Percentiles rank a stretch among this genome's conserved stretches.
Evolutionary conservation across 768 basidiomycete genomes (phyloP).

Genomic region (Leucogyrophana mollusca): DNA sequence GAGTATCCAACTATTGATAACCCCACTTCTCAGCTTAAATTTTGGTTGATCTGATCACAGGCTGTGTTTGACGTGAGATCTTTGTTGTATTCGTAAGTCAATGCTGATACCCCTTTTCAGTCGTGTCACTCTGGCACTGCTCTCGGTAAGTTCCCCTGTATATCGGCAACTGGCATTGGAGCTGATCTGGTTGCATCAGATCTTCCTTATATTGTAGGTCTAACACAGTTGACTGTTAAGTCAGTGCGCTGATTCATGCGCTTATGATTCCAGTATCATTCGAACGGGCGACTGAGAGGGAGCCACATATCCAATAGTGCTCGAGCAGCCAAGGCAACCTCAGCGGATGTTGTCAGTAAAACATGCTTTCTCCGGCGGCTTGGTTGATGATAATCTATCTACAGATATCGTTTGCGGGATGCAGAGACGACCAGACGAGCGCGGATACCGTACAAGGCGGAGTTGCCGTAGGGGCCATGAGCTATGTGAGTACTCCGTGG

Average conservation of each 20-base stretch:
- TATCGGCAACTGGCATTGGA: neutral
- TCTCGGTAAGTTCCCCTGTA: constrained; percentile 29
- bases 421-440: constrained; percentile 70
- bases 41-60: neutral
- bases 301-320: constrained; percentile 34
- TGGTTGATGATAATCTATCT: neutral
- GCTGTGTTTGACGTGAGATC: constrained; percentile 7
- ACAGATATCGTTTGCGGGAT: constrained; percentile 72
- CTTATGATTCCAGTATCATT: constrained; percentile 45
- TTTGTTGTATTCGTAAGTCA: neutral
- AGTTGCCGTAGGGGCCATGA: constrained; percentile 76
- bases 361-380: neutral
- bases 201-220: constrained; percentile 23
- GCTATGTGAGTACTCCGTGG: constrained; percentile 54
- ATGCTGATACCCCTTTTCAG: neutral
- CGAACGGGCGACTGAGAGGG: constrained; percentile 53
- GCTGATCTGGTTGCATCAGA: constrained; percentile 8
- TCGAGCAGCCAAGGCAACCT: constrained; percentile 45
- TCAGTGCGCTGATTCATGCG: neutral
- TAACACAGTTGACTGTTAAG: neutral
- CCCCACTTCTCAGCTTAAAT: too few relatives aligned
- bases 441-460: constrained; percentile 66
- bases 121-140: constrained; percentile 29
- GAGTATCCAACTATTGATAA: constrained; percentile 9
- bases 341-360: constrained; percentile 67